Evolutionary conservation across 768 basidiomycete genomes (phyloP), one percentile per base, ranked within the genome.

Genomic region (Boletus edulis): DNA sequence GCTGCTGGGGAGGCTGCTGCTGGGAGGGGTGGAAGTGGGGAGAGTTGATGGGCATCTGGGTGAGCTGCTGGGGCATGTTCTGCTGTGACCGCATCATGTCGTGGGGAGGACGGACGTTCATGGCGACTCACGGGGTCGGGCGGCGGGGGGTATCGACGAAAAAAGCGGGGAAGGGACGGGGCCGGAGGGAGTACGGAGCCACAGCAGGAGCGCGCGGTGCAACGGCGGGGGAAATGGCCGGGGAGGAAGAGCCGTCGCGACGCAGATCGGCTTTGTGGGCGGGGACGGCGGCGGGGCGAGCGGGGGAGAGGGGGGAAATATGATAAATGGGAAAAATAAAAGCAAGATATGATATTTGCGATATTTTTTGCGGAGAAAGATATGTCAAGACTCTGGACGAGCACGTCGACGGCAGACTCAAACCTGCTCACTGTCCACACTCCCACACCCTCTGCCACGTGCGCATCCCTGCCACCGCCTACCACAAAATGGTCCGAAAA

Each of bases 401-500:
- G 64, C 56, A 64, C 63, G 64, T 67, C 64, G 65, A 65, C 63
- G 61, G 64, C 65, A 67, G 65, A 64, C 62, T 52, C 59, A 49
- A 64, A 67, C 56, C 53, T 42, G 65, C 56, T 39, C 62, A 15
- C 51, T 38, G 22, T 46, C 47, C 42, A 65, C 64, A 40, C 60
- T 65, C 64, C 62, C 64, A 67, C 69, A 64, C 71, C 62, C 51
- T 52, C 47, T 51, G 60, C 70, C 69, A 71, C 69, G 69, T 71
- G 69, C 63, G 46, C 61, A 18, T 38, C 49, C 56, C 48, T 51
- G 49, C 57, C 50, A 48, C 37, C 22, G 18, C 34, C 40, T 5
- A 4, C 35, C 8, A 38, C 18, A 52, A 17, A 49, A 49, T 90
- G 87, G 94, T 97, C 78, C 81, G 95, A 60, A 87, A 96, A 75